Conservation (phyloP, 2,329 filamentous ascomycete genomes). For the Colletotrichum cordylinicola region DNA sequence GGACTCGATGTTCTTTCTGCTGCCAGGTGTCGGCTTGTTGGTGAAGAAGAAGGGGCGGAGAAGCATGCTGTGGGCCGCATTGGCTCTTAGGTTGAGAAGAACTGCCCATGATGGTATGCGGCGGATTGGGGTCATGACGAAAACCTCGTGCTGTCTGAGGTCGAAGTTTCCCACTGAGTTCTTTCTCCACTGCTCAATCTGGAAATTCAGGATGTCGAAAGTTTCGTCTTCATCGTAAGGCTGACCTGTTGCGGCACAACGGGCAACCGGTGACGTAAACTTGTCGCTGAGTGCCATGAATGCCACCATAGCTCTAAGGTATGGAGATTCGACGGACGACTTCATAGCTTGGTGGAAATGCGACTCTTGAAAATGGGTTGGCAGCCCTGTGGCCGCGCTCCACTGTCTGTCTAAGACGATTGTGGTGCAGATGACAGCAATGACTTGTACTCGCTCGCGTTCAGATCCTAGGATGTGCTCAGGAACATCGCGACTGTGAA, state of each 20-base stretch:
- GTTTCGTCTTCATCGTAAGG: not conserved
- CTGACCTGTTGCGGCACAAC: not conserved
- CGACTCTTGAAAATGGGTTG: constrained; percentile 20
- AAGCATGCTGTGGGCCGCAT: constrained; percentile 5
- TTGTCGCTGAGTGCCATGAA: not conserved
- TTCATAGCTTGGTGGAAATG: not conserved
- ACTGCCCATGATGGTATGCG: constrained; percentile 14
- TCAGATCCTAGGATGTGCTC: constrained; percentile 22
- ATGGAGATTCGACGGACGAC: not conserved
- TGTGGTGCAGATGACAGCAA: constrained; percentile 7
- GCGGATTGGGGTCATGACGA: not conserved
- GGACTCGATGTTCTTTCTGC: constrained; percentile 4
- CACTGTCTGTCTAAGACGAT: constrained; percentile 24
- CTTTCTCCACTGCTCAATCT: not conserved
- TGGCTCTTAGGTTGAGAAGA: constrained; percentile 10
- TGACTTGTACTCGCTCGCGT: not conserved
- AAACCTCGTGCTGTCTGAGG: not conserved
- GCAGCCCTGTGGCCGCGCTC: constrained; percentile 23
- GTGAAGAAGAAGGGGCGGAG: constrained; percentile 18
- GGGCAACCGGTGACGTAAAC: not conserved
- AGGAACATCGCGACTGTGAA: constrained; percentile 29
- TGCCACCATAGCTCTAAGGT: constrained; percentile 9
- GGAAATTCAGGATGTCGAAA: not conserved
- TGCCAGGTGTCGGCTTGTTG: not conserved
- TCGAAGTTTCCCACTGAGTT: not conserved